Evolutionary conservation across 768 basidiomycete species (phyloP).

Genomic region (Pleurotus platypus): DNA sequence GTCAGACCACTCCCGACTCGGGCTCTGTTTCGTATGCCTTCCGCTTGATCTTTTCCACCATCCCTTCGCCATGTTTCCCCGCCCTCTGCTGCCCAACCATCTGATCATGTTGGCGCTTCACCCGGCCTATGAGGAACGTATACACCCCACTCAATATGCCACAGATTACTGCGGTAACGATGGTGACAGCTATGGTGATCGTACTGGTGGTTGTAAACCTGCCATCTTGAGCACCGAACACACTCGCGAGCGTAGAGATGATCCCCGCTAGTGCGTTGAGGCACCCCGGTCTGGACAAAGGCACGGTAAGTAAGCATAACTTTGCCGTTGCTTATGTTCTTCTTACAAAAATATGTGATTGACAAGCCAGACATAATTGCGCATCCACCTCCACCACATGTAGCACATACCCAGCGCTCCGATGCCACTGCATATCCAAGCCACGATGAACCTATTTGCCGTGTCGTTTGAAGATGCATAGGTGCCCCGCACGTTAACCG

Average conservation of each 20-base stretch:
- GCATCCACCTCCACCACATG: conserved; percentile 58
- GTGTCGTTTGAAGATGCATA: background rate
- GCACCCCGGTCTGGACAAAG: conserved; percentile 43
- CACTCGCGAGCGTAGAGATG: conserved; percentile 48
- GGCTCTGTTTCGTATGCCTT: conserved; percentile 15
- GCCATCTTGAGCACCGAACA: conserved; percentile 48
- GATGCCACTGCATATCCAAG: conserved; percentile 51
- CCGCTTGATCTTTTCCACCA: conserved; percentile 19
- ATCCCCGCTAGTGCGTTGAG: conserved; percentile 56
- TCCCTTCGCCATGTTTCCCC: conserved; percentile 43
- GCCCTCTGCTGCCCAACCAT: conserved; percentile 37
- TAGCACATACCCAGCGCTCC: conserved; percentile 53
- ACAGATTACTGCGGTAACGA: conserved; percentile 32
- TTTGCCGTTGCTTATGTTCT: background rate
- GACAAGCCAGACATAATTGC: conserved; percentile 56
- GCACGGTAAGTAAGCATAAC: background rate
- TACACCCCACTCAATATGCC: conserved; percentile 38
- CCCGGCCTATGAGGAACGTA: conserved; percentile 33
- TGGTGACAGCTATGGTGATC: conserved; percentile 47
- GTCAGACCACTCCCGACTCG: conserved; percentile 13
- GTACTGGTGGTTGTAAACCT: conserved; percentile 37
- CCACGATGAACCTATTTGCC: conserved; percentile 44
- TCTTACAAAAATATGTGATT: conserved; percentile 53
- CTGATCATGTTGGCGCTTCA: conserved; percentile 39
- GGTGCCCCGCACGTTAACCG: background rate